Percentiles rank a stretch among this genome's conserved stretches.
These are phyloP conservation scores for Plantago ovata DNA, from an alignment of 257 asterid species.

Conservation along the genomic window DNA sequence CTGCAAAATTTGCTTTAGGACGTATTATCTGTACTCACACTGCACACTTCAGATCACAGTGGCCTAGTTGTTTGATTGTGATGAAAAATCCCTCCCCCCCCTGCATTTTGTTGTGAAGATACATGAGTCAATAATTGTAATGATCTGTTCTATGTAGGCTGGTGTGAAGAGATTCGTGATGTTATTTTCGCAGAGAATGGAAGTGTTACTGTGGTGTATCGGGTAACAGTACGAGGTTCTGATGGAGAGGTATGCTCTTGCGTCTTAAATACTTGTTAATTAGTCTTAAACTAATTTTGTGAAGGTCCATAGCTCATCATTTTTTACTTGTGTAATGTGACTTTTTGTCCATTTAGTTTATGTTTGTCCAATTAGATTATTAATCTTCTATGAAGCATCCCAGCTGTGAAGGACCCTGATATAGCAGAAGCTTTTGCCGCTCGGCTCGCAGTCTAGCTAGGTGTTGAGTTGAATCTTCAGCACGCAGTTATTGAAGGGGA, in stretches of 20 bases:
- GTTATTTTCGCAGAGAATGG: constrained; percentile 85
- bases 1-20: not conserved
- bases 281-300: constrained; percentile 5
- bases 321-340: constrained; percentile 7
- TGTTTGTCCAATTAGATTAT: no score
- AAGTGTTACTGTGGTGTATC: constrained; percentile 90
- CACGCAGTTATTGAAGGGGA: no score
- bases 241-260: constrained; percentile 82
- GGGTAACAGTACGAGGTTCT: constrained; percentile 84
- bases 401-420: no score
- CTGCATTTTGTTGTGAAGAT: no score
- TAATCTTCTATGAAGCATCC: no score
- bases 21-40: not conserved
- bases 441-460: no score
- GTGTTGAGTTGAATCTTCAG: no score
- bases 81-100: not conserved
- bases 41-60: no score
- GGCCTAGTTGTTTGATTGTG: not conserved
- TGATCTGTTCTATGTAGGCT: constrained; percentile 44
- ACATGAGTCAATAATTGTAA: constrained; percentile 11
- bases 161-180: constrained; percentile 98
- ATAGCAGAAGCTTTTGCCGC: no score
- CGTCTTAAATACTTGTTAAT: constrained; percentile 11
- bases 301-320: constrained; percentile 1
- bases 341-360: no score